A percentile compares a stretch with the other conserved stretches of the same genome.
Conservation (phyloP, 495 filamentous ascomycete genomes). For the Pseudomonodictys pantanalensis region DNA sequence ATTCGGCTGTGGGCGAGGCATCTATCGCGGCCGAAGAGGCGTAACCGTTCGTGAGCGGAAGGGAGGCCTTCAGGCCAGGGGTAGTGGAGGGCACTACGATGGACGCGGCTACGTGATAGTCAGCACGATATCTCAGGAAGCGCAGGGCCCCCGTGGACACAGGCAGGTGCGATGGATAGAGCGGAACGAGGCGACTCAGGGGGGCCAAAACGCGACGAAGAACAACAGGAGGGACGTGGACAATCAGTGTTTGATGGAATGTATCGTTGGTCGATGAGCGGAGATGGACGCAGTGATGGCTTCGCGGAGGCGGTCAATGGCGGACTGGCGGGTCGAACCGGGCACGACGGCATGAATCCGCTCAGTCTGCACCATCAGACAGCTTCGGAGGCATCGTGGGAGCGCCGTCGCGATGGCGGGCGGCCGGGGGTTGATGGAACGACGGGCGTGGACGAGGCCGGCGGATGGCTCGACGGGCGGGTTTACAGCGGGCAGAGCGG, state of each 20-base stretch:
- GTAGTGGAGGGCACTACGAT: constrained; percentile 37
- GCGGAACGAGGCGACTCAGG: constrained; percentile 38
- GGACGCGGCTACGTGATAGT: constrained; percentile 41
- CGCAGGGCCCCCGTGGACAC: constrained; percentile 24
- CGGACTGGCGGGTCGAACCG: constrained; percentile 3
- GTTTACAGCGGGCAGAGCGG: background rate
- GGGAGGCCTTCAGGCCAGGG: constrained; percentile 41
- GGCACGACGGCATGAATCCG: no score
- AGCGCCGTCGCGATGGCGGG: constrained; percentile 8
- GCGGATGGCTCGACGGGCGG: background rate
- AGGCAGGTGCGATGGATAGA: constrained; percentile 31
- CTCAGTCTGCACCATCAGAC: no score
- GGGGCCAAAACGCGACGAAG: constrained; percentile 22
- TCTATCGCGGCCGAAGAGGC: constrained; percentile 44
- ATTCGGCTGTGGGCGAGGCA: constrained; percentile 42
- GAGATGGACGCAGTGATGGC: constrained; percentile 15
- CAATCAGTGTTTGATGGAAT: constrained; percentile 26
- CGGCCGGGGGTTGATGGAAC: constrained; percentile 30
- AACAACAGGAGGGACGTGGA: constrained; percentile 9
- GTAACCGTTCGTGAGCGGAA: constrained; percentile 50
- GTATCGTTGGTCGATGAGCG: constrained; percentile 27
- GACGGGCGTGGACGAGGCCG: constrained; percentile 26
- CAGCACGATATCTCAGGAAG: constrained; percentile 37
- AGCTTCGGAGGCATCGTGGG: background rate
- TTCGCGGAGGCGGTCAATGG: constrained; percentile 24